Evolutionary conservation across 1,284 basidiomycete genomes (phyloP), one percentile per base, ranked within the genome.

Genomic region (Moesziomyces aphidis): DNA sequence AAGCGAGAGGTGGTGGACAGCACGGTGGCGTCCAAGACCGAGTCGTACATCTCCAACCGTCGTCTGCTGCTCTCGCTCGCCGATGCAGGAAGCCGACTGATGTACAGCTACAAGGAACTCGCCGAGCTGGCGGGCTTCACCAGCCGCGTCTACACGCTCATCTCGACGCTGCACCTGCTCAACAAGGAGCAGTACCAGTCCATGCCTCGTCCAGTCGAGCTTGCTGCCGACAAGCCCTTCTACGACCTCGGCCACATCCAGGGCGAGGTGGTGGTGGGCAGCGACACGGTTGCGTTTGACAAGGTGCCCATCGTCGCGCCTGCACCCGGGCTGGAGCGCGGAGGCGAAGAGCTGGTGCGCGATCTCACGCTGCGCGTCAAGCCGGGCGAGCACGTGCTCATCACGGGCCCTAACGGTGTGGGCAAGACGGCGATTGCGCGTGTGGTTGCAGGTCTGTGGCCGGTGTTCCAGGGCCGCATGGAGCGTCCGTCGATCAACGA

Each of bases 371-470:
- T 97, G 17, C 85, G 86, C n/a, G 88, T 97, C 58, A 88, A 88
- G 55, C 88, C 90, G 15, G 93, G 93, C 6, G 92, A 97, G 85
- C 95, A 97, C 83, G 87, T 96, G 5, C 92, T 97, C 89, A 94
- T 98, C 80, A 96, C 94, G 0, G 95, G 95, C 1, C 91, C 92
- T n/a, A 83, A 82, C 52, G 82, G 80, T 49, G 93, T 96, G 1
- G 96, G 96, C 0, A 98, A 99, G 87, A 96, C 94, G 0, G 91
- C 93, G 6, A 90, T 98, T 34, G 94, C 95, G 1, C 89, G 95
- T 10, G 92, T 99, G 9, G 87, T 97, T 5, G 94, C 94, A 1
- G 92, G 93, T 8, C 86, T 98, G 4, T 99, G 95, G 95, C 76
- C 89, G 83, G 80, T 90, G 79, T 85, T 87, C 73, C 81, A 85